phyloP scores from a whole-genome alignment of 768 basidiomycete species.

The Pulveroboletus sp. region DNA sequence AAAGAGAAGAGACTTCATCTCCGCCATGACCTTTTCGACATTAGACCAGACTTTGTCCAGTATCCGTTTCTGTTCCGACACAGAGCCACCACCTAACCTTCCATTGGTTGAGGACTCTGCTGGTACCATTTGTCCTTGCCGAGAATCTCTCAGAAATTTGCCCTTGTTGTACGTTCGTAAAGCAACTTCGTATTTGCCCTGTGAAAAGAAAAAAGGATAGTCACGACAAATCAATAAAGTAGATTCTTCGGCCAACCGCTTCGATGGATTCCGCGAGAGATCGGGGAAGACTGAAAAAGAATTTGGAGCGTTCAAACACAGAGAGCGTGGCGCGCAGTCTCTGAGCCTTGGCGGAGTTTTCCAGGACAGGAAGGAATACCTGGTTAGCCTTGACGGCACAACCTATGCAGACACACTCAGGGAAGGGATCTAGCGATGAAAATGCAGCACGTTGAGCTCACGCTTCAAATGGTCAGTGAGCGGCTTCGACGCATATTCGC shows the following conservation, averaged over 20 bases:
- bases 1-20: constrained; percentile 77
- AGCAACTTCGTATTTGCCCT: constrained; percentile 94
- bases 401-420: constrained; percentile 41
- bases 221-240: background rate
- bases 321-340: constrained; percentile 89
- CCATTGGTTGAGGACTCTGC: constrained; percentile 59
- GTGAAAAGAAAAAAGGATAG: background rate
- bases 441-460: constrained; percentile 30
- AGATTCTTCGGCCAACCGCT: constrained; percentile 48
- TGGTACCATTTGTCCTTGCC: constrained; percentile 82
- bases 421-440: background rate
- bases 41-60: constrained; percentile 94
- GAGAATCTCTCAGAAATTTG: constrained; percentile 80
- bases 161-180: constrained; percentile 97
- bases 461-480: constrained; percentile 83
- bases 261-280: constrained; percentile 86
- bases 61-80: constrained; percentile 85
- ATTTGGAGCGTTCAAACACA: constrained; percentile 94
- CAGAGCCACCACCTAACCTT: constrained; percentile 38
- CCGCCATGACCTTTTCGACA: constrained; percentile 91
- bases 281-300: constrained; percentile 97
- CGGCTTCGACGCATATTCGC: constrained; percentile 79
- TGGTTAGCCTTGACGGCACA: constrained; percentile 92
- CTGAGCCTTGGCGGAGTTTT: constrained; percentile 92
- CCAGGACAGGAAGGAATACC: constrained; percentile 92